Base-by-base conservation (phyloP, 2,329 filamentous ascomycete genomes). In the Colletotrichum simmondsii region DNA sequence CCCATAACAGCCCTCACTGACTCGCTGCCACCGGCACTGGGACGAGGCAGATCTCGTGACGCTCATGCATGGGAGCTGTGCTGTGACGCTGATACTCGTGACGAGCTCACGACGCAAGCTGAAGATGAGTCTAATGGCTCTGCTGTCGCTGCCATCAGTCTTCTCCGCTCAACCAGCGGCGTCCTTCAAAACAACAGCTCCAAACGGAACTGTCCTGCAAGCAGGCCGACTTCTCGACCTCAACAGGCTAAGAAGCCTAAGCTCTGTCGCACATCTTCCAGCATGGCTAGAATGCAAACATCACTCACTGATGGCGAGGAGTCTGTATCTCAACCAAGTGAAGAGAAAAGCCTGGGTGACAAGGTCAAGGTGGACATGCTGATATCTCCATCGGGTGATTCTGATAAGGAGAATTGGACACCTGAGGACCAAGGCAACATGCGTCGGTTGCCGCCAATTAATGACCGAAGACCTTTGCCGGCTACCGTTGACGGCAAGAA, bases 391-490 rank as follows among this genome's bases (percentile, higher is more conserved):
- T 73, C 58, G 81, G 37, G 60, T 61, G 95, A 98, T 78, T 98
- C 95, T 1, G 96, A 98, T 81, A 98, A 98, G 84, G 96, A 98
- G 84, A 98, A 98, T 79, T 97, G 95, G 89, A 90, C 86, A 78
- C 92, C 87, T 1, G 87, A 85, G 75, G 86, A 86, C 75, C 85
- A 87, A 54, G 85, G 82, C 10, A 85, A 83, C 74, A 77, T 81
- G 65, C 82, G 74, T 26, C 72, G 56, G 78, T 75, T 64, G 75
- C 67, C 61, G 68, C 77, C 76, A 75, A 65, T 78, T 46, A 63
- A 70, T 53, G 8, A 75, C 61, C 80, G 81, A 64, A 83, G 83
- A 30, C 82, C 81, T 4, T 76, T 85, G 52, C 84, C 85, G 5
- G 79, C 81, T 5, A 77, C 76, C 11, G 75, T 79, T 24, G 70